These are phyloP conservation scores for Hawksworthiomyces lignivorus DNA, from an alignment of 2,329 filamentous ascomycete species.

Conservation along the genomic window DNA sequence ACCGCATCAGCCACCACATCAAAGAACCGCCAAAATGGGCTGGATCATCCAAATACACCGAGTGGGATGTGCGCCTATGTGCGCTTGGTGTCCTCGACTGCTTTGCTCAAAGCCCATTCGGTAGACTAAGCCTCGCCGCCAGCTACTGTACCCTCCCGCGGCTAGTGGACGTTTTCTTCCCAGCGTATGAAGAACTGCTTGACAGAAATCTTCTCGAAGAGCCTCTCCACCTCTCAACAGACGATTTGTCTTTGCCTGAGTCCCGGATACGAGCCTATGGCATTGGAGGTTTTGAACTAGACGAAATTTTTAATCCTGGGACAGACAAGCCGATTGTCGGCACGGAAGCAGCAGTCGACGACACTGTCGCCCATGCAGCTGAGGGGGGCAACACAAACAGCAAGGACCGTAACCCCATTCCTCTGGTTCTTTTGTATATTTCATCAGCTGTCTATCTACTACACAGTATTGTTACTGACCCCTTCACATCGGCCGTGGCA, in stretches of 20 bases:
- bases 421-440: constrained; percentile 37
- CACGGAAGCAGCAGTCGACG: background rate
- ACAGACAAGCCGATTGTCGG: background rate
- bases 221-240: constrained; percentile 6
- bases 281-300: constrained; percentile 12
- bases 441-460: constrained; percentile 41
- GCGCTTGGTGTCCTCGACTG: constrained; percentile 47
- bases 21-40: constrained; percentile 45
- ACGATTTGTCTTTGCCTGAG: background rate
- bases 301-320: background rate
- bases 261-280: constrained; percentile 9
- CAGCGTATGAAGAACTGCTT: constrained; percentile 12
- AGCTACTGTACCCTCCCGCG: constrained; percentile 66
- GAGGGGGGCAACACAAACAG: background rate
- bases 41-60: constrained; percentile 26
- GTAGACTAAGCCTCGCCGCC: constrained; percentile 55
- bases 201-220: constrained; percentile 7
- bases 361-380: too few relatives aligned
- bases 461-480: constrained; percentile 44
- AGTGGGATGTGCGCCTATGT: constrained; percentile 35
- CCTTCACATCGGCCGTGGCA: constrained; percentile 34
- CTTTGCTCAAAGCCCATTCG: constrained; percentile 56
- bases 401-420: background rate
- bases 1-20: constrained; percentile 56
- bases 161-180: constrained; percentile 40